Evolutionary conservation across 768 basidiomycete genomes (phyloP).

Genomic region (Candolleomyces aberdarensis): DNA sequence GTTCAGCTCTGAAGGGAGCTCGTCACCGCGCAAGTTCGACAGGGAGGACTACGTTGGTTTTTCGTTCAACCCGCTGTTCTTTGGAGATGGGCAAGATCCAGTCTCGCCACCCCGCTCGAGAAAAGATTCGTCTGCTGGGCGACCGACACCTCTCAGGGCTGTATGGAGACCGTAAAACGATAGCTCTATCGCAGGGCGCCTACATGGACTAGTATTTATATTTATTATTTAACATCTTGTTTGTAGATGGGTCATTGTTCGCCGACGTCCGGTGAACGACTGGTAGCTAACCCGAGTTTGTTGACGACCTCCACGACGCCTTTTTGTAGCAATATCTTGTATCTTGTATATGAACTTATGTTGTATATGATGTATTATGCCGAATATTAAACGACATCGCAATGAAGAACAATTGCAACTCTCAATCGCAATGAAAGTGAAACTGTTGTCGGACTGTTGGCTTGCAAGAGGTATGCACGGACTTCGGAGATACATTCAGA

Average conservation of each 20-base stretch:
- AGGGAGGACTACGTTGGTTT: constrained; percentile 29
- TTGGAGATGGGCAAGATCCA: constrained; percentile 14
- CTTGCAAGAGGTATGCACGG: no score
- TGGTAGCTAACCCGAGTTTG: neutral
- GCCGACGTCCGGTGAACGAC: neutral
- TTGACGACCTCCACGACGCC: neutral
- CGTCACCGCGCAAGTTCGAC: constrained; percentile 19
- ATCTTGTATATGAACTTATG: neutral
- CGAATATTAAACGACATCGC: neutral
- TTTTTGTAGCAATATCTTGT: no score
- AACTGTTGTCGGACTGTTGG: no score
- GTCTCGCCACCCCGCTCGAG: neutral
- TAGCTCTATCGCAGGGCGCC: no score
- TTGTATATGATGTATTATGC: neutral
- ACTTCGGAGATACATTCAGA: no score
- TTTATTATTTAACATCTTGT: neutral
- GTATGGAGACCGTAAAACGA: neutral
- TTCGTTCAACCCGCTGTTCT: constrained; percentile 37
- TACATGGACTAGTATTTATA: neutral
- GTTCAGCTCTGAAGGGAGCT: neutral
- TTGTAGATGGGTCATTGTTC: neutral
- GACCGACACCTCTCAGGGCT: neutral
- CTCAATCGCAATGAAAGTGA: no score
- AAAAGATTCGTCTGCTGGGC: neutral
- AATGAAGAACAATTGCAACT: no score